phyloP scores from a whole-genome alignment of 73 alveolate genomes.

The Halteria grandinella region DNA sequence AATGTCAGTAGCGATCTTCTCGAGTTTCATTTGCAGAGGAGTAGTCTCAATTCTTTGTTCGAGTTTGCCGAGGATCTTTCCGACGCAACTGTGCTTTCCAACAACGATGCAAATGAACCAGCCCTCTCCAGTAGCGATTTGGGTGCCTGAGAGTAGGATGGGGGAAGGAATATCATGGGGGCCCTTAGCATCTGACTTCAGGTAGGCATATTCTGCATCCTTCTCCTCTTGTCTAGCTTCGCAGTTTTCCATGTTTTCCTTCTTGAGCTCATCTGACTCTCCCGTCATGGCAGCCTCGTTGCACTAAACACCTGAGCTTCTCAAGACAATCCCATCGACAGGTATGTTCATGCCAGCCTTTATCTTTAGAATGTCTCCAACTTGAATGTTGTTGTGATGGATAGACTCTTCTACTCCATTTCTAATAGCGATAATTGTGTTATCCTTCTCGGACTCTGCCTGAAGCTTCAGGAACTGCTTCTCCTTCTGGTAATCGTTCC shows the following conservation, averaged over 20 bases:
- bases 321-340: constrained; percentile 82
- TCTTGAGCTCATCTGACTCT: constrained; percentile 73
- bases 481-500: constrained; percentile 78
- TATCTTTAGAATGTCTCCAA: constrained; percentile 94
- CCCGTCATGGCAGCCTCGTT: constrained; percentile 90
- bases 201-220: constrained; percentile 63
- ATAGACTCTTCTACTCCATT: constrained; percentile 81
- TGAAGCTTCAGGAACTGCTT: constrained; percentile 13
- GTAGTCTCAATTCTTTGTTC: constrained; percentile 73
- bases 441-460: constrained; percentile 18
- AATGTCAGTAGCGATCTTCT: constrained; percentile 89
- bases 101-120: constrained; percentile 68
- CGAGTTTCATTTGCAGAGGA: constrained; percentile 93
- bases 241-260: constrained; percentile 62
- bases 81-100: constrained; percentile 74
- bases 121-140: constrained; percentile 76
- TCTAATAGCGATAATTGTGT: no score
- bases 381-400: constrained; percentile 83
- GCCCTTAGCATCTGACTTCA: neutral
- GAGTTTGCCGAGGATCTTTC: constrained; percentile 49
- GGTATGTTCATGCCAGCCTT: constrained; percentile 98
- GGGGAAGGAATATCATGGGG: constrained; percentile 75
- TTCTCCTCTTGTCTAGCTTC: constrained; percentile 56
- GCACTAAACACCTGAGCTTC: constrained; percentile 51
- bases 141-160: constrained; percentile 80